Conservation (phyloP, 345 rosid genomes). For the Rhizophora apiculata region DNA sequence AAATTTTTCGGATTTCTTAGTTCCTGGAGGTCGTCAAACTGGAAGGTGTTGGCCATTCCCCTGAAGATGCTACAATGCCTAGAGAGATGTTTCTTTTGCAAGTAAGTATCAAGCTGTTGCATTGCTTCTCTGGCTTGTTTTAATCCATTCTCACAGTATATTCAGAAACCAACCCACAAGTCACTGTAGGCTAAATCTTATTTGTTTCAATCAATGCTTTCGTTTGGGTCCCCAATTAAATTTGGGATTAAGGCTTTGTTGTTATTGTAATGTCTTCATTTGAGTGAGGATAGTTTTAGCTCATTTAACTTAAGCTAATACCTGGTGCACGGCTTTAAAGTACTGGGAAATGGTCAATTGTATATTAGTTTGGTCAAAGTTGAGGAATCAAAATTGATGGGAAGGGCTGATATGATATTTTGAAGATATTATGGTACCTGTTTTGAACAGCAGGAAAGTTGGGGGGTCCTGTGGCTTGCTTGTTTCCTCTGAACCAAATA, state of each 20-base stretch:
- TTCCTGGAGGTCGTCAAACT: constrained; percentile 91
- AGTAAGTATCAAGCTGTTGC: constrained; percentile 40
- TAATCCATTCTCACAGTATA: background rate
- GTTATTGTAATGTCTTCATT: background rate
- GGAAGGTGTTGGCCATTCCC: constrained; percentile 83
- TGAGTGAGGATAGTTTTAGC: background rate
- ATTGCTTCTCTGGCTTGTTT: background rate
- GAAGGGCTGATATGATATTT: too few species aligned
- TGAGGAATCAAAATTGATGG: too few species aligned
- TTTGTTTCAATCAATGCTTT: background rate
- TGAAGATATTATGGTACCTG: too few species aligned
- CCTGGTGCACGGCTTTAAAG: too few species aligned
- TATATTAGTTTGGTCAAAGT: too few species aligned
- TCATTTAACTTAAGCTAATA: background rate
- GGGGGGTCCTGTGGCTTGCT: background rate
- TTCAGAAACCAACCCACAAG: background rate
- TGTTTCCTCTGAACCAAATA: background rate
- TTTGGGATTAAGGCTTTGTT: too few species aligned
- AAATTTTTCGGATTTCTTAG: constrained; percentile 30
- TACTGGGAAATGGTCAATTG: too few species aligned
- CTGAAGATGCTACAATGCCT: constrained; percentile 87
- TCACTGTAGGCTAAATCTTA: background rate
- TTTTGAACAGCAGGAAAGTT: background rate
- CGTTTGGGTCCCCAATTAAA: background rate
- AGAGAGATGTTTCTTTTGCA: constrained; percentile 91